phyloP scores from a whole-genome alignment of 208 protist genomes.

The Trypanosoma theileri region DNA sequence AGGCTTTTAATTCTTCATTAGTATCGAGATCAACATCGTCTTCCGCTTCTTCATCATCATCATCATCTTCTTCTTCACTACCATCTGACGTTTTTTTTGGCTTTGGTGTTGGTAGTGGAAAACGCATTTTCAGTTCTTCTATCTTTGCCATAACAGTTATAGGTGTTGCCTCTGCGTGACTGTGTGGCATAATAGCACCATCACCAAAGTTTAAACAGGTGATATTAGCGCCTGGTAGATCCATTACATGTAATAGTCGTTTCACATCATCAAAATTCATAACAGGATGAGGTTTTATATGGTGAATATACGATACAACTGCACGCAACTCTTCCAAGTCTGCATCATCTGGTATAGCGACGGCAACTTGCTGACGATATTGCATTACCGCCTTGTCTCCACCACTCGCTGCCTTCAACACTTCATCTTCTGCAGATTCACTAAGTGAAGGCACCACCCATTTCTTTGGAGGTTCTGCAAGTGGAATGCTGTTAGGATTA shows the following conservation, averaged over 20 bases:
- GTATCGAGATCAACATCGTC: slow-evolving; percentile 34
- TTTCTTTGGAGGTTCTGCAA: slow-evolving; percentile 21
- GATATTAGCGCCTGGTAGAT: slow-evolving; percentile 24
- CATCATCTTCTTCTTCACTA: slow-evolving; percentile 25
- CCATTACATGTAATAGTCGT: slow-evolving; percentile 46
- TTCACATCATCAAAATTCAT: slow-evolving; percentile 66
- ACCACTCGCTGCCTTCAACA: slow-evolving; percentile 12
- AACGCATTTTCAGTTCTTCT: slow-evolving; percentile 48
- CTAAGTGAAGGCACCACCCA: slow-evolving; percentile 10
- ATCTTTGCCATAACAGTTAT: slow-evolving; percentile 48
- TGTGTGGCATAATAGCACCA: slow-evolving; percentile 36
- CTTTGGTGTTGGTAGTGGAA: slow-evolving; percentile 50
- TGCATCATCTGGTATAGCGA: slow-evolving; percentile 56
- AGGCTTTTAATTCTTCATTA: slow-evolving; percentile 62
- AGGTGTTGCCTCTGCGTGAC: slow-evolving; percentile 38
- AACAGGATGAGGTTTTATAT: slow-evolving; percentile 48
- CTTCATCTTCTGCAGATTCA: slow-evolving; percentile 17
- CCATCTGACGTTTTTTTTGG: slow-evolving; percentile 17
- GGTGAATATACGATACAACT: slow-evolving; percentile 43
- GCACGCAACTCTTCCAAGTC: slow-evolving; percentile 32
- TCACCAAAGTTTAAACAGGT: slow-evolving; percentile 36
- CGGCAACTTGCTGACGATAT: slow-evolving; percentile 31
- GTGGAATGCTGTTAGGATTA: slow-evolving; percentile 30
- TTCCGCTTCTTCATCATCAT: slow-evolving; percentile 38
- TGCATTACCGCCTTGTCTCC: slow-evolving; percentile 23